Conservation (phyloP, 129 eudicot genomes). For the Gnaphalium uliginosum region DNA sequence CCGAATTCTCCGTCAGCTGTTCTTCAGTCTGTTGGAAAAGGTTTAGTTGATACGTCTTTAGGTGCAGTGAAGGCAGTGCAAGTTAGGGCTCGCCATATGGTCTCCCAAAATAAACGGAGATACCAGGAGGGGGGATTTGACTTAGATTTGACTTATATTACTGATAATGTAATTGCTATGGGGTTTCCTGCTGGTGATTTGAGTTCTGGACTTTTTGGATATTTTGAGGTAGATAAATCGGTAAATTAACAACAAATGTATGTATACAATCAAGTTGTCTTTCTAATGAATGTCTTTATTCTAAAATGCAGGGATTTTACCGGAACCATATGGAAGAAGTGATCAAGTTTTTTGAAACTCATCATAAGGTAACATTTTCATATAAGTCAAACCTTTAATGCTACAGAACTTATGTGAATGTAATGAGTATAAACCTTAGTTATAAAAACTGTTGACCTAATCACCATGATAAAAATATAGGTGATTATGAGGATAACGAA, state of each 20-base stretch:
- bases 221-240: constrained; percentile 66
- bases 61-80: constrained; percentile 96
- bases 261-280: constrained; percentile 16
- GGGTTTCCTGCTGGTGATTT: constrained; percentile 99
- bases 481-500: background rate
- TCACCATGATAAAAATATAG: no score
- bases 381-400: background rate
- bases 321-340: constrained; percentile 99
- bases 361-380: constrained; percentile 65
- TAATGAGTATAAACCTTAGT: no score
- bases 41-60: constrained; percentile 84
- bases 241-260: constrained; percentile 6
- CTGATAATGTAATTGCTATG: constrained; percentile 95
- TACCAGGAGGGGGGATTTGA: constrained; percentile 99
- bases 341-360: constrained; percentile 89
- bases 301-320: constrained; percentile 76
- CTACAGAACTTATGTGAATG: background rate
- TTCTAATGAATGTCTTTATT: constrained; percentile 28
- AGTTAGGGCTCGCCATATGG: constrained; percentile 91
- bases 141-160: constrained; percentile 94
- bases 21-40: constrained; percentile 72
- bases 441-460: no score
- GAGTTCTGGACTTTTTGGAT: constrained; percentile 94
- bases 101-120: constrained; percentile 95
- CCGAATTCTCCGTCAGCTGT: constrained; percentile 54